Conservation (phyloP, 1,139 yeast genomes). For the Kurtzmaniella natalensis region DNA sequence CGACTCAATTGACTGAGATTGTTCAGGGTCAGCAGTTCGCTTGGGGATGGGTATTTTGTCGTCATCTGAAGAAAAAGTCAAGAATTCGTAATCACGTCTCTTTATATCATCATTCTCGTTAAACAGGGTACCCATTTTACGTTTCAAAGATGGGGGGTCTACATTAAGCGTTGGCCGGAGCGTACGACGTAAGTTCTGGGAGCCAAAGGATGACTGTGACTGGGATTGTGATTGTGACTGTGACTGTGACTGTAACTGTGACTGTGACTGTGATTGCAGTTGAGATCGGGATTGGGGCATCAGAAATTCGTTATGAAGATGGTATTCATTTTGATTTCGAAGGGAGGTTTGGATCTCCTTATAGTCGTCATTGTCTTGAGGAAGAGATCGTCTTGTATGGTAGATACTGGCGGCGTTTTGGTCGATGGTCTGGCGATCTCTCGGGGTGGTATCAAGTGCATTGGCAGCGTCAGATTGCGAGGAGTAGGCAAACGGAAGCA, state of each 20-base stretch:
- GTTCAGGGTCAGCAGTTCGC: background rate
- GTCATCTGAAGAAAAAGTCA: constrained; percentile 6
- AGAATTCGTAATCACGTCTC: constrained; percentile 24
- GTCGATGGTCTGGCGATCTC: constrained; percentile 30
- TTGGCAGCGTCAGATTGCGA: constrained; percentile 23
- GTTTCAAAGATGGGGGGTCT: constrained; percentile 32
- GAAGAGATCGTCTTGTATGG: constrained; percentile 26
- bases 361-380: too few species aligned
- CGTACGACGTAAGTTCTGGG: background rate
- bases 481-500: constrained; percentile 43
- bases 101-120: constrained; percentile 43
- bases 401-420: constrained; percentile 37
- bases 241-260: too few species aligned
- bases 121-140: constrained; percentile 45
- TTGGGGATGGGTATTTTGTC: constrained; percentile 12
- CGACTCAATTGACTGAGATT: too few species aligned
- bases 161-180: constrained; percentile 19
- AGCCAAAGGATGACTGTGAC: constrained; percentile 3
- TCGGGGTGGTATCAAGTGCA: constrained; percentile 32
- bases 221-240: too few species aligned
- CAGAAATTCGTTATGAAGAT: too few species aligned
- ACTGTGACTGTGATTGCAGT: too few species aligned
- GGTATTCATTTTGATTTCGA: too few species aligned
- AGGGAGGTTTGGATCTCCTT: too few species aligned
- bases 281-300: too few species aligned